These are phyloP conservation scores for Pyricularia sp. DNA, from an alignment of 2,329 filamentous ascomycete genomes.

Conservation along the genomic window DNA sequence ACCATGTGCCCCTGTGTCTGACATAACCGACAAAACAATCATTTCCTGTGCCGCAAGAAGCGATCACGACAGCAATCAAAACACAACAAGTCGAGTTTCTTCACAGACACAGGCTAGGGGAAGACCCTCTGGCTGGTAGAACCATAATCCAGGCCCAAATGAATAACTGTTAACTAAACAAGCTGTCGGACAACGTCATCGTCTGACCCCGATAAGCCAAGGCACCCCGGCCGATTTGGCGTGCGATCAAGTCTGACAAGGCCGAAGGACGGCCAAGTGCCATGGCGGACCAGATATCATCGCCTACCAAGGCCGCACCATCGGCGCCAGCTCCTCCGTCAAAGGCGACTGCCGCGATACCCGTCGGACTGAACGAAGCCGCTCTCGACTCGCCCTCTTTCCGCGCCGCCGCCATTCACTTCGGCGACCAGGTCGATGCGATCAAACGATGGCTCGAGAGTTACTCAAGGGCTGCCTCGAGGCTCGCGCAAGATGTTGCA, in stretches of 20 bases:
- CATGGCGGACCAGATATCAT: constrained; percentile 1
- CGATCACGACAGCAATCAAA: not conserved
- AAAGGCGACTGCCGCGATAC: constrained; percentile 37
- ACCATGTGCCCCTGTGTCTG: not conserved
- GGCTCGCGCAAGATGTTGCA: constrained; percentile 52
- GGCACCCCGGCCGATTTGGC: not conserved
- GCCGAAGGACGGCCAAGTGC: not conserved
- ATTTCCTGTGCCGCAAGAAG: not conserved
- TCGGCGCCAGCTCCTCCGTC: constrained; percentile 9
- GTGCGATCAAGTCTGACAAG: not conserved
- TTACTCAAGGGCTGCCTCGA: constrained; percentile 43
- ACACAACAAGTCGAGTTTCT: not conserved
- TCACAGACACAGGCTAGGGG: not conserved
- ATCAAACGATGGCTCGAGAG: constrained; percentile 84
- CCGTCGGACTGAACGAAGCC: constrained; percentile 87
- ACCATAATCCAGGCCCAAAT: not conserved
- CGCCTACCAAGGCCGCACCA: not conserved
- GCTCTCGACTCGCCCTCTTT: constrained; percentile 95
- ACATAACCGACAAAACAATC: not conserved
- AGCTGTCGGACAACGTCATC: not conserved
- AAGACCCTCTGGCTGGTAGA: not conserved
- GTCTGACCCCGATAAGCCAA: not conserved
- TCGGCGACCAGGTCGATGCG: constrained; percentile 82
- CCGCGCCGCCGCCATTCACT: constrained; percentile 76
- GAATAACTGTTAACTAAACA: not conserved